These are phyloP conservation scores for Ilex paraguariensis DNA, from an alignment of 305 asterid genomes.

Conservation along the genomic window DNA sequence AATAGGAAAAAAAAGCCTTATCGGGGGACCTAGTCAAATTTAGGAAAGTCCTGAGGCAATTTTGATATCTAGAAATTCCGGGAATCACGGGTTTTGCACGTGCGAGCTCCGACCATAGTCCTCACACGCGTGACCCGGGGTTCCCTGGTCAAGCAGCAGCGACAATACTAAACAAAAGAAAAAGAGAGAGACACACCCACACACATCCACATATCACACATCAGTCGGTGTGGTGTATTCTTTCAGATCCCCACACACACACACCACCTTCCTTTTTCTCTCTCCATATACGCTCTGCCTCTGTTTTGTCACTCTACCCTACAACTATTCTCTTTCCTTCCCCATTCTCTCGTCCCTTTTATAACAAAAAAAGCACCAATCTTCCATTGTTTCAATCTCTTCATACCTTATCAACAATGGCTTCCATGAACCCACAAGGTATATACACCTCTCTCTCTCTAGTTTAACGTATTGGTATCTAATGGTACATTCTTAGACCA, in stretches of 20 bases:
- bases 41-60: too few species aligned
- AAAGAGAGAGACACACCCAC: background rate
- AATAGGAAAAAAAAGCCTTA: too few species aligned
- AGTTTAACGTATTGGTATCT: background rate
- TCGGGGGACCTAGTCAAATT: too few species aligned
- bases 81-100: too few species aligned
- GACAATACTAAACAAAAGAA: background rate
- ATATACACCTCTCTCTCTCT: slow-evolving; percentile 15
- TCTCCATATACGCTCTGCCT: slow-evolving; percentile 7
- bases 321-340: background rate
- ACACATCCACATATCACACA: slow-evolving; percentile 1
- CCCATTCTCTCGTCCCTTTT: slow-evolving; percentile 12
- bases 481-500: background rate
- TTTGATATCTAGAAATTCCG: too few species aligned
- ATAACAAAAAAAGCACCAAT: slow-evolving; percentile 9
- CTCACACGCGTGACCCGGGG: slow-evolving; percentile 3
- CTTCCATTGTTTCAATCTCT: slow-evolving; percentile 1
- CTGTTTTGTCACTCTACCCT: background rate
- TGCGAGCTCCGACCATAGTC: background rate
- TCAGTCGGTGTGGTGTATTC: slow-evolving; percentile 3
- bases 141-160: background rate
- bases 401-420: slow-evolving; percentile 20
- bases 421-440: slow-evolving; percentile 23
- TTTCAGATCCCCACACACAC: background rate
- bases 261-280: background rate